Evolutionary conservation across 495 filamentous ascomycete genomes (phyloP).

Genomic region (Trichocladium antarcticum): DNA sequence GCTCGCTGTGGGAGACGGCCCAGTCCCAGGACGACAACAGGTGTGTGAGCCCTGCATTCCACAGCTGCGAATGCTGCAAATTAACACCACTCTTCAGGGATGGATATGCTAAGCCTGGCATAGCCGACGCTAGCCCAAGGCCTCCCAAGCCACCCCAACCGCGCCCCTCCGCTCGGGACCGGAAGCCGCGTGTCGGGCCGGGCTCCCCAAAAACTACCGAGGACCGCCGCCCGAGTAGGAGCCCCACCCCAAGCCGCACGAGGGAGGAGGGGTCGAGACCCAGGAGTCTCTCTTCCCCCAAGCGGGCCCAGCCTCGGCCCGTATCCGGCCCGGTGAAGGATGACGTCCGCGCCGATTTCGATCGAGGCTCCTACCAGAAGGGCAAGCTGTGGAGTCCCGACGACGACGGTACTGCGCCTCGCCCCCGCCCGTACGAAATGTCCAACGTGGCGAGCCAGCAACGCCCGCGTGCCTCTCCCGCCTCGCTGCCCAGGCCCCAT

Average conservation of each 20-base stretch:
- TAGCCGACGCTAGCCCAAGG: neutral
- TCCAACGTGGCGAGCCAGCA: slow-evolving; percentile 19
- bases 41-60: neutral
- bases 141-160: neutral
- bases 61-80: neutral
- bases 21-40: slow-evolving; percentile 1
- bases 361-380: slow-evolving; percentile 19
- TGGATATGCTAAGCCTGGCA: neutral
- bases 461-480: slow-evolving; percentile 8
- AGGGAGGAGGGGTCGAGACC: slow-evolving; percentile 12
- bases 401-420: slow-evolving; percentile 14
- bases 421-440: slow-evolving; percentile 14
- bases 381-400: slow-evolving; percentile 31
- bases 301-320: slow-evolving; percentile 11
- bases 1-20: slow-evolving; percentile 4
- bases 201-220: neutral
- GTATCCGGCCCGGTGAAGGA: neutral
- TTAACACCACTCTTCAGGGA: slow-evolving; percentile 1
- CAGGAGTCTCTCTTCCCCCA: slow-evolving; percentile 14
- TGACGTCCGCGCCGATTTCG: slow-evolving; percentile 24
- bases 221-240: neutral
- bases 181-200: slow-evolving; percentile 6
- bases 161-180: slow-evolving; percentile 4
- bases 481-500: slow-evolving; percentile 5
- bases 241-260: slow-evolving; percentile 8